Base-by-base conservation (phyloP, 176 grass and related monocot species). In the Oryza australiensis region DNA sequence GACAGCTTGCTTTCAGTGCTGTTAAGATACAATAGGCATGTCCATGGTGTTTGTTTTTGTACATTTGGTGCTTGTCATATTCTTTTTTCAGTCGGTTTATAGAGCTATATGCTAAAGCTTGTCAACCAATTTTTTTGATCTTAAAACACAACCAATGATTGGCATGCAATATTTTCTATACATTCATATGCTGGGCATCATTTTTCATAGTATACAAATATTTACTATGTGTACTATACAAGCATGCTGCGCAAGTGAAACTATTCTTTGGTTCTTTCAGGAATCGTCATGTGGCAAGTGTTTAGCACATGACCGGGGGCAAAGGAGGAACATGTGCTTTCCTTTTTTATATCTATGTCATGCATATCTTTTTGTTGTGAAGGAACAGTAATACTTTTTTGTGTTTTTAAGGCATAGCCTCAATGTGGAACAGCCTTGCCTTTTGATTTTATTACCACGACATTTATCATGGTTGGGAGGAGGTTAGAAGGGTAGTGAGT, bases 211-310 rank as follows among this genome's bases (percentile, higher is more conserved):
- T 86, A 76, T 84, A 78, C 72, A 80, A 10, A 60, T 60, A 43
- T 78, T 66, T 66, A 30, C 62, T 64, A 41, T 89, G 77, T 84
- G 63, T 29, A 5, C 79, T 83, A 80, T 91, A 94, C 63, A 49
- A 89, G 72, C 80, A 86, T 91, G 80, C 62, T 89, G 86, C 83
- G n/a, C 28, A 89, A 80, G 88, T 60, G 57, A 93, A 84, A 88
- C 66, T 16, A 0, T 60, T 90, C 35, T 90, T 87, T 82, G 43
- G 59, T 64, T 80, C 76, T 81, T 40, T 75, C 5, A 77, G 27
- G 12, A 64, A 75, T 79, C 79, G 57, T 72, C 71, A 4, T 69
- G 9, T 41, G 28, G 78, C 48, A 32, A 68, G 3, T 74, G 2
- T 51, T 90, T 82, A 49, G 49, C 24, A 14, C 9, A 78, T 73